Conservation (phyloP, 306 rosid genomes). For the Sechiopsis laciniata region DNA sequence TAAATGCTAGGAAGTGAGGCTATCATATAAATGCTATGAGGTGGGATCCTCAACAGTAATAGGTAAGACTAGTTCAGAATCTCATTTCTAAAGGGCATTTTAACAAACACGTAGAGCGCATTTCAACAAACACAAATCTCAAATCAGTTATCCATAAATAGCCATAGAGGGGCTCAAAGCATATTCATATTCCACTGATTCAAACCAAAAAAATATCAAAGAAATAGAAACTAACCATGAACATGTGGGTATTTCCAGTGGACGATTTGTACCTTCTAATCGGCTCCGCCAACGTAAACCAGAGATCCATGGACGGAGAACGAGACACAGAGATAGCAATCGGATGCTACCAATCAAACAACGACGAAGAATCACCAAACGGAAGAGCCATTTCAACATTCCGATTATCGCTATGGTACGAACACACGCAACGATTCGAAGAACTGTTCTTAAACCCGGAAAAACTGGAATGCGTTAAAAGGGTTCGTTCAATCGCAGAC, state of each 20-base stretch:
- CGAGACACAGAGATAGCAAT: slow-evolving; percentile 91
- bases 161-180: neutral
- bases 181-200: neutral
- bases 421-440: slow-evolving; percentile 48
- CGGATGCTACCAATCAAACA: slow-evolving; percentile 57
- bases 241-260: slow-evolving; percentile 39
- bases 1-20: too few species aligned
- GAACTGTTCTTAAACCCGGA: slow-evolving; percentile 38
- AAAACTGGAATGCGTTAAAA: slow-evolving; percentile 35
- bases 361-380: slow-evolving; percentile 20
- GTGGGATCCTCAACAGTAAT: too few species aligned
- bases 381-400: slow-evolving; percentile 48
- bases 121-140: slow-evolving; percentile 1
- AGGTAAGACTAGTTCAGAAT: neutral
- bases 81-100: neutral
- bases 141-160: neutral
- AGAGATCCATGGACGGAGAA: slow-evolving; percentile 86
- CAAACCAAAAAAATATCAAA: neutral
- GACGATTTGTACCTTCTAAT: slow-evolving; percentile 76
- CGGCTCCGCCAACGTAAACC: slow-evolving; percentile 97
- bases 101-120: neutral
- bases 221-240: slow-evolving; percentile 18
- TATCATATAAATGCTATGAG: too few species aligned
- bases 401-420: slow-evolving; percentile 80
- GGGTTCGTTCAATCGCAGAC: slow-evolving; percentile 44